Conservation (phyloP, 164 flowering plant genomes). For the Umbellularia californica region DNA sequence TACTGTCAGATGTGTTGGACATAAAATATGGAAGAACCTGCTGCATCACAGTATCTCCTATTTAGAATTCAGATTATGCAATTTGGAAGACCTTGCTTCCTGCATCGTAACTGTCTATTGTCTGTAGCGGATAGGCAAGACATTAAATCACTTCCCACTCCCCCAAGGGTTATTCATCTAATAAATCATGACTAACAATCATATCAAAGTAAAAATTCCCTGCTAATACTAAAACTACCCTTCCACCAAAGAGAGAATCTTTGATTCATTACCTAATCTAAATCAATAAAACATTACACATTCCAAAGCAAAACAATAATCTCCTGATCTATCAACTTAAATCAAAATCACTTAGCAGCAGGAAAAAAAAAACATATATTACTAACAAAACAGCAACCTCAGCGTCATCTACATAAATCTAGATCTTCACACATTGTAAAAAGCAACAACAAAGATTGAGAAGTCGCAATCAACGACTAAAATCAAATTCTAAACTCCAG, state of each 20-base stretch:
- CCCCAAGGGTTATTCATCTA: too few species aligned
- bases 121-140: too few species aligned
- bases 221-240: background rate
- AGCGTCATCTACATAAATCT: background rate
- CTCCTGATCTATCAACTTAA: background rate
- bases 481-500: background rate
- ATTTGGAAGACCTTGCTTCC: too few species aligned
- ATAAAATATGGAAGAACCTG: too few species aligned
- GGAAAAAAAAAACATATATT: background rate
- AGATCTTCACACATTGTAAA: background rate
- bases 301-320: too few species aligned
- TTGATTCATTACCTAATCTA: background rate
- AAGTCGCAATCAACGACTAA: background rate
- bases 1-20: too few species aligned
- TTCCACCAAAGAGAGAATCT: too few species aligned
- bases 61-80: too few species aligned
- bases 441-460: background rate
- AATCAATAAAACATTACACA: background rate
- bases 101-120: too few species aligned
- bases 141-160: too few species aligned
- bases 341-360: background rate
- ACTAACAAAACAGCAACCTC: background rate
- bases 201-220: background rate
- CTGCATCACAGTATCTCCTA: too few species aligned
- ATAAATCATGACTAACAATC: too few species aligned